Percentiles rank a stretch among this genome's conserved stretches.
Evolutionary conservation across 345 rosid species (phyloP).

Genomic region (Tarenaya hassleriana): DNA sequence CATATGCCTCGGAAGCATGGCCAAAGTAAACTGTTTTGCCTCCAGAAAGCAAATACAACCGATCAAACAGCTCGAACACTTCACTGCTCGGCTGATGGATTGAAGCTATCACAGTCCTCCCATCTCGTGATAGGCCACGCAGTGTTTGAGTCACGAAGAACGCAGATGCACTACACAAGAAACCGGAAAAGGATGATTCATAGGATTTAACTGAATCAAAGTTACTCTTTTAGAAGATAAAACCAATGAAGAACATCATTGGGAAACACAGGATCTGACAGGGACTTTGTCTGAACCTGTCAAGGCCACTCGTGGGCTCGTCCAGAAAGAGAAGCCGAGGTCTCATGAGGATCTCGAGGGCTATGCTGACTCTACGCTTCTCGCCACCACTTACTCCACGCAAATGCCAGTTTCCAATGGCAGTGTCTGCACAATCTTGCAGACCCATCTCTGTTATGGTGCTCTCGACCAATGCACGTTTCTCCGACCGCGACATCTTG

Average conservation of each 20-base stretch:
- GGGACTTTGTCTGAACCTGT: slow-evolving; percentile 44
- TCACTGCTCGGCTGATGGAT: slow-evolving; percentile 96
- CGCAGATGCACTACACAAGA: slow-evolving; percentile 74
- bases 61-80: slow-evolving; percentile 89
- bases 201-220: neutral
- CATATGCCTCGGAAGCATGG: slow-evolving; percentile 71
- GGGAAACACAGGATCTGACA: neutral
- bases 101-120: slow-evolving; percentile 91
- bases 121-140: slow-evolving; percentile 80
- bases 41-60: slow-evolving; percentile 74
- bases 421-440: slow-evolving; percentile 93
- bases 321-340: slow-evolving; percentile 91
- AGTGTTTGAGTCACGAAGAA: slow-evolving; percentile 92
- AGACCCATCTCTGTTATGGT: slow-evolving; percentile 93
- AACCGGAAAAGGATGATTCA: neutral
- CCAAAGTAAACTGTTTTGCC: slow-evolving; percentile 95
- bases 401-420: slow-evolving; percentile 91
- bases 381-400: slow-evolving; percentile 95
- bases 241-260: neutral
- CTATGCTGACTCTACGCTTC: slow-evolving; percentile 89
- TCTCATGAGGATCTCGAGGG: slow-evolving; percentile 90
- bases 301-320: slow-evolving; percentile 96
- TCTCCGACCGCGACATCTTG: slow-evolving; percentile 75
- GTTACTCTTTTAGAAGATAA: too few relatives aligned
- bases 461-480: slow-evolving; percentile 69